These are phyloP conservation scores for Alternaria tenuissima DNA, from an alignment of 2,329 filamentous ascomycete species.

Conservation along the genomic window DNA sequence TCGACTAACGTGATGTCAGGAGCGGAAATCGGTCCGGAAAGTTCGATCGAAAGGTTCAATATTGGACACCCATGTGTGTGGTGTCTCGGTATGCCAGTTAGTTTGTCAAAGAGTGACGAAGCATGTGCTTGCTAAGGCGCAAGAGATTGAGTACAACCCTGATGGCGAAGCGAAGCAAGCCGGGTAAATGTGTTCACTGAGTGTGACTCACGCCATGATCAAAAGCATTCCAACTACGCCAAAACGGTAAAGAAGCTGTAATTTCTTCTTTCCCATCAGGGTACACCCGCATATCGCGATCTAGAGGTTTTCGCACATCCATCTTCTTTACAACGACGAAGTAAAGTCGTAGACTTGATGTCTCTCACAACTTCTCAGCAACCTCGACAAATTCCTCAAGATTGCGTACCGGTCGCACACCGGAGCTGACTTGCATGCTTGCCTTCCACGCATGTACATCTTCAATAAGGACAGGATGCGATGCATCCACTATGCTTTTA, in stretches of 20 bases:
- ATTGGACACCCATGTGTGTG: conserved; percentile 38
- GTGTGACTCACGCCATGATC: not conserved
- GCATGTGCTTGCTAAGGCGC: not conserved
- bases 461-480: conserved; percentile 69
- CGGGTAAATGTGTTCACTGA: not conserved
- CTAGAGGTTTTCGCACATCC: no score
- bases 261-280: not conserved
- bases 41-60: conserved; percentile 45
- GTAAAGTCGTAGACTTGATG: not conserved
- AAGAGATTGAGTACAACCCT: not conserved
- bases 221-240: not conserved
- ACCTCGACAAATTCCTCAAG: conserved; percentile 84
- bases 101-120: conserved; percentile 18
- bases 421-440: conserved; percentile 73
- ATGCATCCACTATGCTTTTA: conserved; percentile 36
- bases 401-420: conserved; percentile 75
- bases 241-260: not conserved
- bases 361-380: conserved; percentile 31
- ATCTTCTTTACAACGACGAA: not conserved
- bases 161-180: not conserved
- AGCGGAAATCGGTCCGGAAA: conserved; percentile 38
- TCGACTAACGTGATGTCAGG: conserved; percentile 52
- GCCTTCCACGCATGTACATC: conserved; percentile 86
- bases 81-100: conserved; percentile 33
- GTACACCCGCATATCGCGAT: not conserved